Conservation (phyloP, 2,329 filamentous ascomycete genomes). For the Aspergillus japonicus region DNA sequence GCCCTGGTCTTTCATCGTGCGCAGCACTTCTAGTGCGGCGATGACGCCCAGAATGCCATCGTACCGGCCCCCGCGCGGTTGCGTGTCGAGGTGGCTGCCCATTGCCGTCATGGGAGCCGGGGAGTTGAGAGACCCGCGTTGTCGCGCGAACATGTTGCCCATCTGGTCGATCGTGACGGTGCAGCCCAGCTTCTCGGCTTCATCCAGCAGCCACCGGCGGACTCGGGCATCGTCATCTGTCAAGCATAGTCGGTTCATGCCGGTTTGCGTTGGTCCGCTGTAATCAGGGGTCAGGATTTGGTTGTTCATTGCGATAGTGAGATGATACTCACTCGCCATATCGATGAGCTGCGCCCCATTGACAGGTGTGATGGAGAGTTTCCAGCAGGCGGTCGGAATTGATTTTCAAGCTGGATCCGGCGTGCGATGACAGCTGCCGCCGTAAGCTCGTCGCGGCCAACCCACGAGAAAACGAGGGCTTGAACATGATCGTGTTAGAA, state of each 20-base stretch:
- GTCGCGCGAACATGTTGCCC: slow-evolving; percentile 34
- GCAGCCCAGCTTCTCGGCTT: slow-evolving; percentile 61
- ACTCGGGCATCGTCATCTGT: slow-evolving; percentile 65
- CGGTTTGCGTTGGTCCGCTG: slow-evolving; percentile 37
- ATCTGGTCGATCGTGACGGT: slow-evolving; percentile 65
- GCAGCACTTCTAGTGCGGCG: slow-evolving; percentile 68
- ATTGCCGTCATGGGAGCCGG: slow-evolving; percentile 44
- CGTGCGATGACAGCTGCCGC: background rate
- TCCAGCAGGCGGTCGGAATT: slow-evolving; percentile 30
- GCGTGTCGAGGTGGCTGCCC: slow-evolving; percentile 41
- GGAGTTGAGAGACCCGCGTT: slow-evolving; percentile 19
- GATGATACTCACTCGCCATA: slow-evolving; percentile 28
- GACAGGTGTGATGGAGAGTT: slow-evolving; percentile 32
- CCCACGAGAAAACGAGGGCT: background rate
- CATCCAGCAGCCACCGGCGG: slow-evolving; percentile 67
- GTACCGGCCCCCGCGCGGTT: slow-evolving; percentile 51
- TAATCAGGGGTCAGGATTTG: background rate
- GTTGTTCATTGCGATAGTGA: background rate
- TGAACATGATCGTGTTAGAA: background rate
- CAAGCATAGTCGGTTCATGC: slow-evolving; percentile 71
- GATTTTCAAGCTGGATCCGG: slow-evolving; percentile 25
- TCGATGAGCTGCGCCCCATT: slow-evolving; percentile 32
- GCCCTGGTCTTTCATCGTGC: slow-evolving; percentile 63
- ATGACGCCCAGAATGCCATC: slow-evolving; percentile 72
- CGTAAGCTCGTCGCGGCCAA: background rate